A percentile compares a stretch with the other conserved stretches of the same genome.
These are phyloP conservation scores for Aspergillus proliferans DNA, from an alignment of 2,329 filamentous ascomycete genomes.

Conservation along the genomic window DNA sequence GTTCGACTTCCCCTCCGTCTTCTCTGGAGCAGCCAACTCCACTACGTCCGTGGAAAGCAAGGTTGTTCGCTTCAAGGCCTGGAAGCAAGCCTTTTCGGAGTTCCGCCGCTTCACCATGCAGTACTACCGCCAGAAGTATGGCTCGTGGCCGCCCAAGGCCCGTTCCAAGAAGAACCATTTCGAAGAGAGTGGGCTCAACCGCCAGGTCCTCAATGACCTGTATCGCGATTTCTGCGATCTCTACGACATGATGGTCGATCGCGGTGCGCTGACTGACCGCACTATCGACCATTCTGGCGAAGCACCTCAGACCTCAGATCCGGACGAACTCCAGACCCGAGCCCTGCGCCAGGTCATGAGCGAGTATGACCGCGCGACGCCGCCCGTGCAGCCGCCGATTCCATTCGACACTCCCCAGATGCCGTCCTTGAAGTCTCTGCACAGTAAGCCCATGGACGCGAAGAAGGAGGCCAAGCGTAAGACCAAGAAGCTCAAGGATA, in stretches of 20 bases:
- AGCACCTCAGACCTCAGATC: conserved; percentile 41
- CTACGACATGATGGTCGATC: conserved; percentile 84
- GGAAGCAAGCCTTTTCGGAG: conserved; percentile 67
- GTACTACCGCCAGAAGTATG: conserved; percentile 63
- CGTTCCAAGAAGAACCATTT: conserved; percentile 88
- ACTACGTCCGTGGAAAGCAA: conserved; percentile 71
- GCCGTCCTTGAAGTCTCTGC: conserved; percentile 61
- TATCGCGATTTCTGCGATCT: conserved; percentile 81
- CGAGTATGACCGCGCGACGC: conserved; percentile 83
- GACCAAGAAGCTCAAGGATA: conserved; percentile 65
- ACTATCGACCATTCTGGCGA: conserved; percentile 62
- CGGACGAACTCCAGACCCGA: conserved; percentile 55
- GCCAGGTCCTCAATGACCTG: conserved; percentile 70
- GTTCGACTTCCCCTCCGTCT: conserved; percentile 87
- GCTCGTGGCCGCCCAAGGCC: conserved; percentile 85
- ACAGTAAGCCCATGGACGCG: conserved; percentile 58
- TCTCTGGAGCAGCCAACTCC: conserved; percentile 79
- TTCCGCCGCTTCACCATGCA: conserved; percentile 68
- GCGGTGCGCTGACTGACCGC: conserved; percentile 69
- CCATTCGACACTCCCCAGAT: conserved; percentile 81
- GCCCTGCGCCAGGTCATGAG: conserved; percentile 73
- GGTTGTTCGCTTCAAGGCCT: conserved; percentile 73
- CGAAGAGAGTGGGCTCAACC: conserved; percentile 77
- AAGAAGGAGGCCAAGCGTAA: conserved; percentile 71
- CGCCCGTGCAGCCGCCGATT: conserved; percentile 83